phyloP scores from a whole-genome alignment of 352 stramenopile species.

The Blastocystis sp. region DNA sequence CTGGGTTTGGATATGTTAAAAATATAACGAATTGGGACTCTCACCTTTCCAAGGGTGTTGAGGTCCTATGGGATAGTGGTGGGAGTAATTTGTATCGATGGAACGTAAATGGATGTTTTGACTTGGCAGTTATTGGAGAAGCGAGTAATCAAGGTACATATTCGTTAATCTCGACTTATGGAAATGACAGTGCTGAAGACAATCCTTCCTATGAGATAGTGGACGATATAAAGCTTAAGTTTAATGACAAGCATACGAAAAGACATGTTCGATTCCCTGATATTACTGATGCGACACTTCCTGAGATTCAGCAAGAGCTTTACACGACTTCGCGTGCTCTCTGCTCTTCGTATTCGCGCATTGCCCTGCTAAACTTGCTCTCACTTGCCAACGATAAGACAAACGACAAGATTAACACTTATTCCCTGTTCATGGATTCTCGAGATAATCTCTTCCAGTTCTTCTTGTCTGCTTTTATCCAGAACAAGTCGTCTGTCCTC shows the following conservation, averaged over 20 bases:
- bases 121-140: slow-evolving; percentile 17
- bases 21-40: slow-evolving; percentile 22
- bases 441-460: slow-evolving; percentile 32
- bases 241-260: slow-evolving; percentile 1
- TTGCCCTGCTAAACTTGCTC: slow-evolving; percentile 48
- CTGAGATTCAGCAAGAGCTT: slow-evolving; percentile 33
- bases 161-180: not conserved
- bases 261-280: not conserved
- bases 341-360: not conserved
- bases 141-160: not conserved
- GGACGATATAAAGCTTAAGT: slow-evolving; percentile 26
- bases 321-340: not conserved
- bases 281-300: not conserved
- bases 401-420: slow-evolving; percentile 49
- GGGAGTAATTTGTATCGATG: not conserved
- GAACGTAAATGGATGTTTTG: slow-evolving; percentile 55
- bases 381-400: not conserved
- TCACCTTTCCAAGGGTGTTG: slow-evolving; percentile 1
- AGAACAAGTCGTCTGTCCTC: not conserved
- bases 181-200: slow-evolving; percentile 12
- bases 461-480: slow-evolving; percentile 45
- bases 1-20: not conserved
- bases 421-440: slow-evolving; percentile 31
- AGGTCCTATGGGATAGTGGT: slow-evolving; percentile 12
- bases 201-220: slow-evolving; percentile 59